phyloP scores from a whole-genome alignment of 2,329 filamentous ascomycete genomes.

The Sporothrix mexicana region DNA sequence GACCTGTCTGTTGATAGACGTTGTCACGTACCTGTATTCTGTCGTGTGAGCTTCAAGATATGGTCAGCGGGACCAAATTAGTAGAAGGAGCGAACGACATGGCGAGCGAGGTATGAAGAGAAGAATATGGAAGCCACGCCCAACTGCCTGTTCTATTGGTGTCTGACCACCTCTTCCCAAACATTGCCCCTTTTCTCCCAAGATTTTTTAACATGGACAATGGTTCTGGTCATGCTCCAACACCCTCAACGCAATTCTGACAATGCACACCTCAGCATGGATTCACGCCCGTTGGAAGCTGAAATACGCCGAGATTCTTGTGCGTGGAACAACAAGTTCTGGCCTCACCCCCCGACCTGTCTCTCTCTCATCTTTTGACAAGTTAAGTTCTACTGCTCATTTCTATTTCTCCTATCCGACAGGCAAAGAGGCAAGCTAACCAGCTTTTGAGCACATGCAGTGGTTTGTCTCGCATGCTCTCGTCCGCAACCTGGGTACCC shows the following conservation, averaged over 20 bases:
- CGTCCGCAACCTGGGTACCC: neutral
- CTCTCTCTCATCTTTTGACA: neutral
- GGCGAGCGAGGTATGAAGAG: neutral
- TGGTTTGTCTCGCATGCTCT: neutral
- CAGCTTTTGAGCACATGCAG: neutral
- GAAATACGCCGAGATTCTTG: neutral
- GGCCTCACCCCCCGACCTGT: neutral
- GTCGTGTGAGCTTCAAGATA: neutral
- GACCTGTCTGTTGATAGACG: neutral
- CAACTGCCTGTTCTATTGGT: neutral
- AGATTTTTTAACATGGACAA: neutral
- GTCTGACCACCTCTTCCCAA: neutral
- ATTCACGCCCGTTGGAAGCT: neutral
- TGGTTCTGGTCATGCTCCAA: neutral
- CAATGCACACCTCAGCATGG: neutral
- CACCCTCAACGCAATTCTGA: neutral
- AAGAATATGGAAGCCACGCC: neutral
- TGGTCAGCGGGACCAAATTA: neutral
- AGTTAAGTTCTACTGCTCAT: neutral
- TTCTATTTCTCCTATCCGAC: neutral
- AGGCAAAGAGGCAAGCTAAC: neutral
- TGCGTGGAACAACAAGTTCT: neutral
- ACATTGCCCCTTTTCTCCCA: neutral
- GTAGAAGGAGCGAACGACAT: conserved; percentile 18
- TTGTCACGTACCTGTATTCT: neutral